A percentile compares a stretch with the other conserved stretches of the same genome.
Evolutionary conservation across 73 alveolate genomes (phyloP).

Genomic region (Paramecium sonneborni): DNA sequence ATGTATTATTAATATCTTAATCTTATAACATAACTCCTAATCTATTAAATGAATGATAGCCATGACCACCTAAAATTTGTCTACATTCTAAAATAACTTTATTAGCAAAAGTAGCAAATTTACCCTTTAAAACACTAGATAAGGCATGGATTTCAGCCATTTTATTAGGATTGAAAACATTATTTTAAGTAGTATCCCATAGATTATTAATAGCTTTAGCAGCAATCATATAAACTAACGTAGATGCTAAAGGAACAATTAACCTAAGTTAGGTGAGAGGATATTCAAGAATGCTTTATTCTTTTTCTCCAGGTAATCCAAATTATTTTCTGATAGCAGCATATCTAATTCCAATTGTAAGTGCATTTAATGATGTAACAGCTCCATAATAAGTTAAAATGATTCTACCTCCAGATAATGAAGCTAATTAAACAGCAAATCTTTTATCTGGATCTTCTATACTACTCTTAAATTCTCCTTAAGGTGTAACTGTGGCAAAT

Average conservation of each 20-base stretch:
- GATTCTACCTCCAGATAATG: slow-evolving; percentile 84
- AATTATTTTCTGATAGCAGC: slow-evolving; percentile 77
- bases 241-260: slow-evolving; percentile 74
- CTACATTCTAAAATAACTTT: slow-evolving; percentile 73
- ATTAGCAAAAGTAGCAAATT: slow-evolving; percentile 58
- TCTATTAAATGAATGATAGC: slow-evolving; percentile 74
- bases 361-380: slow-evolving; percentile 53
- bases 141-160: slow-evolving; percentile 73
- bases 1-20: slow-evolving; percentile 78
- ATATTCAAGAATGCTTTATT: slow-evolving; percentile 73
- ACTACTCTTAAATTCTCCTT: slow-evolving; percentile 70
- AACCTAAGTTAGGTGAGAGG: slow-evolving; percentile 74
- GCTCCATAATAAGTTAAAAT: slow-evolving; percentile 63
- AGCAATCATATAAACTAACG: slow-evolving; percentile 59
- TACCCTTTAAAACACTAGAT: slow-evolving; percentile 71
- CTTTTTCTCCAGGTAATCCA: slow-evolving; percentile 71
- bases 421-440: slow-evolving; percentile 77
- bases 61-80: slow-evolving; percentile 81
- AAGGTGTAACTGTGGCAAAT: slow-evolving; percentile 72
- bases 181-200: slow-evolving; percentile 61
- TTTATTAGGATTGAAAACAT: slow-evolving; percentile 35
- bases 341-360: slow-evolving; percentile 77
- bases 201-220: slow-evolving; percentile 27
- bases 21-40: slow-evolving; percentile 64
- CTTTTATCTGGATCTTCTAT: slow-evolving; percentile 81